Evolutionary conservation across 2,329 filamentous ascomycete genomes (phyloP), one percentile per base, ranked within the genome.

Genomic region (Sclerotinia sclerotiorum): DNA sequence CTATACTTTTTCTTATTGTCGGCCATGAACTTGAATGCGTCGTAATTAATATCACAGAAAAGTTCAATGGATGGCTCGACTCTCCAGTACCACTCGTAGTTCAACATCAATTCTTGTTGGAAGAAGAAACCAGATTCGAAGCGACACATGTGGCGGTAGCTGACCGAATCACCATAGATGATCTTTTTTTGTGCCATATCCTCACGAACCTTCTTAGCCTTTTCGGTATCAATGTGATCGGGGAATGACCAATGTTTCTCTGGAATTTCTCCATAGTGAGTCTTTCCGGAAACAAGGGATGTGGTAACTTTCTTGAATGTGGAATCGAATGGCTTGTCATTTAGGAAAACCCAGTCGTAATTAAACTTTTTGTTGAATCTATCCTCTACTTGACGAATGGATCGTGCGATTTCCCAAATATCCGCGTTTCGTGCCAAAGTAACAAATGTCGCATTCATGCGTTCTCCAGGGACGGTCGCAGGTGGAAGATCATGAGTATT

Each of bases 41-140:
- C 95, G 80, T 97, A 97, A 80, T 93, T 86, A 77, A 99, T 86
- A 78, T 99, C 95, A 82, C 95, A 99, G 85, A 88, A 97, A 71
- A 99, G 90, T 83, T 98, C 92, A 78, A 99, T 89, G 81, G 92
- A 95, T 75, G 95, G 95, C 85, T 99, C 95, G 19, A 99, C 95
- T 74, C 96, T 92, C 95, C 95, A 99, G 86, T 99, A 99, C 87
- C 93, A 99, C 78, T 99, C 95, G 81, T 97, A 99, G 79, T 98
- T 93, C 79, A 92, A 82, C 92, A 99, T 94, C 74, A 97, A 82
- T 42, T 88, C 87, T 79, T 99, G 95, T 70, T 91, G 93, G 88
- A 98, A 99, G 86, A 99, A 99, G 85, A 99, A 99, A 51, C 95
- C 95, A 10, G 94, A 98, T 81, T 99, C 95, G 79, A 97, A 99